Evolutionary conservation across 2,329 filamentous ascomycete genomes (phyloP), one percentile per base, ranked within the genome.

Genomic region (Alternaria sp.): DNA sequence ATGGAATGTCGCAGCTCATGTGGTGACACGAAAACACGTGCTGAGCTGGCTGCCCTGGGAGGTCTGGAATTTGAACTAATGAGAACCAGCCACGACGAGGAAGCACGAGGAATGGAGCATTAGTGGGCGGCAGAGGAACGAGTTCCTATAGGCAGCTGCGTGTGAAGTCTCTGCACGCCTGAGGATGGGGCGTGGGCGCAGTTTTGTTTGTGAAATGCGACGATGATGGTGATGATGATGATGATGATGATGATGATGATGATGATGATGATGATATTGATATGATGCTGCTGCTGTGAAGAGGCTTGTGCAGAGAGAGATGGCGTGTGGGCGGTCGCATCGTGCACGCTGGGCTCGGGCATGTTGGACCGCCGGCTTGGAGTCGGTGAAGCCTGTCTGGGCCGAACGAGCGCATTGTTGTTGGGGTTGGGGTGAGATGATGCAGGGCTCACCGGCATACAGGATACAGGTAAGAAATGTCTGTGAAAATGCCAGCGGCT

Each of bases 61-160:
- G 56, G 54, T 56, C 58, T 51, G 41, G 50, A 58, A 31, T 37
- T 21, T 49, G 56, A 57, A 65, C 71, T 71, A 72, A 75, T 72
- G 57, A 70, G 61, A 64, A 66, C 24, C 51, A 65, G 71, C 70
- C 72, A 74, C 72, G 71, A 72, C 56, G 63, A 45, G 58, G 37
- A 44, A 58, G 56, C 59, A 60, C 60, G 41, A 59, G 57, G 41
- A 64, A 54, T 60, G 61, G 58, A 56, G 7, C 54, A n/a, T 33
- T 49, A 54, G 44, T 54, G 44, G 54, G 66, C 57, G 67, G 65
- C 60, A 66, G 41, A 51, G 67, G 63, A 45, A 65, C 42, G 24
- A 11, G 42, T 58, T 69, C 68, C 67, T 50, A 72, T 71, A 67
- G 69, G 68, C 53, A 66, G 61, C 52, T 41, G 49, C 24, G 37